phyloP scores from a whole-genome alignment of 2,329 filamentous ascomycete species.

The Thielaviopsis cerberus region DNA sequence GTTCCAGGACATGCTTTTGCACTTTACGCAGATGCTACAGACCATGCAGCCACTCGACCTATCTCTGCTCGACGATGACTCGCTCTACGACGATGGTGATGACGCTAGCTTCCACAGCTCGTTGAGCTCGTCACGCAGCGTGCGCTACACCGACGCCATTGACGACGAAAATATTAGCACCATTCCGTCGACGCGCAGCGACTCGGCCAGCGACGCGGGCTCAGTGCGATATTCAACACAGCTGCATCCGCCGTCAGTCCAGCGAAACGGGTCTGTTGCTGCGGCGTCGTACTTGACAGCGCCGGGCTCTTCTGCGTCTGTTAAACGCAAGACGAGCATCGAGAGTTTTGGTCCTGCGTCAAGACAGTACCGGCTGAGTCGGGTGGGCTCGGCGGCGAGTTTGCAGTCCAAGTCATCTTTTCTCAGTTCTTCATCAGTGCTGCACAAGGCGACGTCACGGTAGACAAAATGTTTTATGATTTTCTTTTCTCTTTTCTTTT shows the following conservation, averaged over 20 bases:
- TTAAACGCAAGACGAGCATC: background rate
- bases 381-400: background rate
- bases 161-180: conserved; percentile 4
- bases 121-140: background rate
- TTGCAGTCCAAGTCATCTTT: conserved; percentile 3
- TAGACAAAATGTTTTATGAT: too few species aligned
- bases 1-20: conserved; percentile 64
- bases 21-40: conserved; percentile 65
- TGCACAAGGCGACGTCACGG: conserved; percentile 1
- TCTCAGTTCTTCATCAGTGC: conserved; percentile 1
- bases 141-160: conserved; percentile 4
- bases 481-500: background rate
- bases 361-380: background rate
- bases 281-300: conserved; percentile 1
- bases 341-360: background rate
- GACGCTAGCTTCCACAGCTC: conserved; percentile 5
- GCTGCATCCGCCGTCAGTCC: background rate
- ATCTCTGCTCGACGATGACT: conserved; percentile 24
- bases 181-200: conserved; percentile 1
- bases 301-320: background rate
- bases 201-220: background rate
- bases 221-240: background rate
- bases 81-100: background rate
- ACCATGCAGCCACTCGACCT: conserved; percentile 50
- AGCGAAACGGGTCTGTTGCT: background rate